Evolutionary conservation across 352 stramenopile genomes (phyloP).

Genomic region (Pelagophyceae sp.): DNA sequence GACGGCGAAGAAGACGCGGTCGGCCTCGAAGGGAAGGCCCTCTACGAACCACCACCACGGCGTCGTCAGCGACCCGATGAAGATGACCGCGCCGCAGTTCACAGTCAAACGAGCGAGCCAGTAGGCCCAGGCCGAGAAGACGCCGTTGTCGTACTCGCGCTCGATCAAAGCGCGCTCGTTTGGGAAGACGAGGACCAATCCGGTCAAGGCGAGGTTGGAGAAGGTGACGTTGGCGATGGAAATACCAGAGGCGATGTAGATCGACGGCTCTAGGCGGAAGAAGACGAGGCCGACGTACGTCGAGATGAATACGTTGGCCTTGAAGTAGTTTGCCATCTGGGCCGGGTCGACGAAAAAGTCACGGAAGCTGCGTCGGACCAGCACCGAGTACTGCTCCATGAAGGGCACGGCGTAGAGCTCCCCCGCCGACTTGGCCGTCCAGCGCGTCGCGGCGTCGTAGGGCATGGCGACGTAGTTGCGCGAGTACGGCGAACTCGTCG

Average conservation of each 20-base stretch:
- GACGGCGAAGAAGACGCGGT: not conserved
- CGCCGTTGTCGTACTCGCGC: slow-evolving; percentile 7
- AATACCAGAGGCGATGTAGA: not conserved
- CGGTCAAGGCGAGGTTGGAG: slow-evolving; percentile 16
- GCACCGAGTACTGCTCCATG: slow-evolving; percentile 11
- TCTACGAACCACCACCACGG: not conserved
- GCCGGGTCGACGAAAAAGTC: slow-evolving; percentile 15
- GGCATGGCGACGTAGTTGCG: no score
- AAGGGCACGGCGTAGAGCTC: not conserved
- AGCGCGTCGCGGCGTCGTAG: not conserved
- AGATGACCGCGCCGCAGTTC: not conserved
- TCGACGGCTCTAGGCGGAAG: not conserved
- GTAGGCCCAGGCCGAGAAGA: not conserved
- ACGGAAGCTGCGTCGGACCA: not conserved
- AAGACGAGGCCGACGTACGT: not conserved
- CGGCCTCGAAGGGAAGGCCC: not conserved
- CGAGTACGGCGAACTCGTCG: no score
- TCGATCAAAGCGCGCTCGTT: not conserved
- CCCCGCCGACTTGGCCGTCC: not conserved
- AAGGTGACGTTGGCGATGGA: not conserved
- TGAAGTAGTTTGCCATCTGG: slow-evolving; percentile 17
- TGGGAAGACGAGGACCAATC: slow-evolving; percentile 3
- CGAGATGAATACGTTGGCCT: not conserved
- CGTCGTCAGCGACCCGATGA: not conserved
- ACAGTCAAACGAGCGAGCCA: not conserved